A percentile compares a stretch with the other conserved stretches of the same genome.
Evolutionary conservation across 2,329 filamentous ascomycete genomes (phyloP).

Genomic region (Aspergillus viridinutans): DNA sequence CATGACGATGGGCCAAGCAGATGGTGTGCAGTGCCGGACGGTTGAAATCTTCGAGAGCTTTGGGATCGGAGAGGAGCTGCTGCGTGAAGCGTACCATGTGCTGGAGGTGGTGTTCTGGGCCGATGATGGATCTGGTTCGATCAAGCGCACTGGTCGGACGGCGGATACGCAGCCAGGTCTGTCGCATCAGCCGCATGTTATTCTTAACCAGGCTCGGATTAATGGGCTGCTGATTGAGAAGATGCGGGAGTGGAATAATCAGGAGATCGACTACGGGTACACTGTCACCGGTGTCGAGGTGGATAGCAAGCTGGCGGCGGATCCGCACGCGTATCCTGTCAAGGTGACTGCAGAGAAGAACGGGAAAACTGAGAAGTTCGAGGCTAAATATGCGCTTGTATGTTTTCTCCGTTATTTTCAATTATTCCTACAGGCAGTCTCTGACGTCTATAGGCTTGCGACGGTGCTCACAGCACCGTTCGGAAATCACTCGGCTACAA

Average conservation of each 20-base stretch:
- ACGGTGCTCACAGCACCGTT: slow-evolving; percentile 45
- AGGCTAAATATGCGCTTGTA: slow-evolving; percentile 52
- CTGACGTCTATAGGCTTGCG: slow-evolving; percentile 38
- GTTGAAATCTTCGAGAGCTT: slow-evolving; percentile 62
- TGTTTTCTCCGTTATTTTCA: slow-evolving; percentile 18
- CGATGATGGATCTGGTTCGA: slow-evolving; percentile 32
- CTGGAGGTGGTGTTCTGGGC: slow-evolving; percentile 58
- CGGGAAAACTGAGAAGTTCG: slow-evolving; percentile 38
- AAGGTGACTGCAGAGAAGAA: slow-evolving; percentile 42
- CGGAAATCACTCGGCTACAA: slow-evolving; percentile 40
- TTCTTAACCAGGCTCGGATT: slow-evolving; percentile 54
- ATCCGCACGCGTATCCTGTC: slow-evolving; percentile 43
- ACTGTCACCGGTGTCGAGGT: slow-evolving; percentile 51
- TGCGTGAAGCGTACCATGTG: slow-evolving; percentile 56
- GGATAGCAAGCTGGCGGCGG: slow-evolving; percentile 37
- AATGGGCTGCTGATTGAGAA: slow-evolving; percentile 52
- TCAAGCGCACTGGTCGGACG: slow-evolving; percentile 46
- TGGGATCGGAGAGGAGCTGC: slow-evolving; percentile 50
- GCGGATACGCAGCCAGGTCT: slow-evolving; percentile 53
- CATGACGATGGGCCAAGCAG: slow-evolving; percentile 57
- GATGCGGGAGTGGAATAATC: slow-evolving; percentile 42
- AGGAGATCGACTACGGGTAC: slow-evolving; percentile 53
- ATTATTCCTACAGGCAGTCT: neutral
- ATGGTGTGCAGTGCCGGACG: slow-evolving; percentile 59
- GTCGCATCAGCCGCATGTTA: slow-evolving; percentile 54